phyloP scores from a whole-genome alignment of 768 basidiomycete species.

The Trametes cinnabarina region DNA sequence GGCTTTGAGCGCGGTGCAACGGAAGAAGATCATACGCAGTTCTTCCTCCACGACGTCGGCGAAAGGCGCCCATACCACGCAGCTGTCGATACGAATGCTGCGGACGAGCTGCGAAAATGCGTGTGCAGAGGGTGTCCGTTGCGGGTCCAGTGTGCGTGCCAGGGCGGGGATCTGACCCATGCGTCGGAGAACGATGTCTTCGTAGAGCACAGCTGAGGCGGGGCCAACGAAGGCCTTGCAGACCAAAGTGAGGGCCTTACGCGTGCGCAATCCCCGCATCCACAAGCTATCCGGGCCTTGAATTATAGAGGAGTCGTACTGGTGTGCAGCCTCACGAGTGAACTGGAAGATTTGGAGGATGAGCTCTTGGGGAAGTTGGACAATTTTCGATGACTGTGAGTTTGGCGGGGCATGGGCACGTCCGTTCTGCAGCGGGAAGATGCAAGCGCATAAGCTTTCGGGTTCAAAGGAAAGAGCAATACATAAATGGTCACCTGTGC shows the following conservation, averaged over 20 bases:
- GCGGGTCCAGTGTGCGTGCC: constrained; percentile 7
- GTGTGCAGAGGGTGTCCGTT: background rate
- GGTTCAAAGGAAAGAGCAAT: too few relatives aligned
- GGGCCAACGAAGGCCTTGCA: constrained; percentile 11
- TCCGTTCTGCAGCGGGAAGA: background rate
- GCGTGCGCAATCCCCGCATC: constrained; percentile 1
- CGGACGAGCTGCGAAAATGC: background rate
- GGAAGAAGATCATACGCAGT: background rate
- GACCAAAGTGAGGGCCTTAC: background rate
- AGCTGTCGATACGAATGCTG: constrained; percentile 8
- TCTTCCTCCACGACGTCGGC: constrained; percentile 1
- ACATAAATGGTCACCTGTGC: too few relatives aligned
- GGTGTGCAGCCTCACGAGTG: background rate
- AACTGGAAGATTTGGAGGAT: constrained; percentile 4
- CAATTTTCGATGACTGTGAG: background rate
- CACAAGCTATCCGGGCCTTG: constrained; percentile 2
- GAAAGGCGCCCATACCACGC: constrained; percentile 4
- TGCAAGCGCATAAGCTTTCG: too few relatives aligned
- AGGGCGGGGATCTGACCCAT: constrained; percentile 15
- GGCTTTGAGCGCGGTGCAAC: background rate
- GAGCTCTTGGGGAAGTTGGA: background rate
- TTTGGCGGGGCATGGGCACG: too few relatives aligned
- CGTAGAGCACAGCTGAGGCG: constrained; percentile 9
- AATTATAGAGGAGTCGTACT: constrained; percentile 4
- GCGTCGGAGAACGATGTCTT: constrained; percentile 13